These are phyloP conservation scores for Alternaria sp. DNA, from an alignment of 2,329 filamentous ascomycete species.

Conservation along the genomic window DNA sequence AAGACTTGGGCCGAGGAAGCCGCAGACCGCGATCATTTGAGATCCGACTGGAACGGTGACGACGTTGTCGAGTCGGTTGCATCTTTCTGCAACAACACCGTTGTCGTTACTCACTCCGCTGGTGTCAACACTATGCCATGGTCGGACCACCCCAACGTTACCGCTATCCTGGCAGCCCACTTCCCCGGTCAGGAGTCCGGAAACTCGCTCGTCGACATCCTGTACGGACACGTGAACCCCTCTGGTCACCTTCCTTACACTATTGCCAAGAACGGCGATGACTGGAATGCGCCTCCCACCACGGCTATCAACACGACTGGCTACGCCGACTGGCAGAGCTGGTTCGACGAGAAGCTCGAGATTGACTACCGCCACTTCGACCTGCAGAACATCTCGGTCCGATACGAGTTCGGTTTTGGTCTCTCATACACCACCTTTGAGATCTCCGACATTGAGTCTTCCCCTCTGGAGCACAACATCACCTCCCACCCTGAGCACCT, in stretches of 20 bases:
- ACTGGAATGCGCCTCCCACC: conserved; percentile 65
- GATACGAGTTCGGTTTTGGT: conserved; percentile 83
- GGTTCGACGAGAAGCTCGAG: conserved; percentile 68
- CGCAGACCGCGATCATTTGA: conserved; percentile 53
- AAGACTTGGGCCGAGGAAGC: conserved; percentile 63
- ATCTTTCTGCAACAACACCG: conserved; percentile 59
- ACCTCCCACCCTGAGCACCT: conserved; percentile 62
- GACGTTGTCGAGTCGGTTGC: conserved; percentile 58
- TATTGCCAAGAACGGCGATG: conserved; percentile 73
- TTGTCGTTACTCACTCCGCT: conserved; percentile 59
- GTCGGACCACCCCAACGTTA: conserved; percentile 55
- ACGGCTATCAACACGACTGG: conserved; percentile 53
- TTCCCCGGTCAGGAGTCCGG: conserved; percentile 55
- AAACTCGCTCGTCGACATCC: conserved; percentile 53
- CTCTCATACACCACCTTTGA: conserved; percentile 78
- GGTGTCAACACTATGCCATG: conserved; percentile 56
- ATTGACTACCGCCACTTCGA: conserved; percentile 85
- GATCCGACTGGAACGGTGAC: conserved; percentile 54
- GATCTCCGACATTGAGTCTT: conserved; percentile 70
- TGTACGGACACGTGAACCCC: conserved; percentile 80
- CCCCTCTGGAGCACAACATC: conserved; percentile 64
- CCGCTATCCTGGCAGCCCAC: conserved; percentile 55
- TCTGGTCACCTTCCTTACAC: conserved; percentile 88
- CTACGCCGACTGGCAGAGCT: conserved; percentile 58
- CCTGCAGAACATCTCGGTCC: conserved; percentile 67